phyloP scores from a whole-genome alignment of 208 protist species.

The Trypanosoma melophagium region DNA sequence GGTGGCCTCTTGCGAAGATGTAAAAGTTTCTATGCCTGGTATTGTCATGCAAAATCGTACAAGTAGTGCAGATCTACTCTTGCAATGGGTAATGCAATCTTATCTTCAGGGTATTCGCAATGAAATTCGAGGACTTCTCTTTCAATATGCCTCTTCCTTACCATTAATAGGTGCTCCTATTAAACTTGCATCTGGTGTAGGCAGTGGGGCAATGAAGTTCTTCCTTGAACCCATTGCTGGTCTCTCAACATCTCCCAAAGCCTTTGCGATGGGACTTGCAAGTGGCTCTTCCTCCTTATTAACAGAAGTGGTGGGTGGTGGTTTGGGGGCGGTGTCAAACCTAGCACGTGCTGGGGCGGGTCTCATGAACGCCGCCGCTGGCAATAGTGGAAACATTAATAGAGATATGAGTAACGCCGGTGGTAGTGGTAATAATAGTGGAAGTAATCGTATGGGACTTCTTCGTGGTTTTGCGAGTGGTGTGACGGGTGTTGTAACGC shows the following conservation, averaged over 20 bases:
- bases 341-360: constrained; percentile 73
- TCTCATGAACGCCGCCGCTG: constrained; percentile 56
- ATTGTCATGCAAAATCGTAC: constrained; percentile 59
- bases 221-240: constrained; percentile 82
- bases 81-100: constrained; percentile 69
- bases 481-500: constrained; percentile 78
- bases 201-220: constrained; percentile 75
- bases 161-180: constrained; percentile 83
- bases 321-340: constrained; percentile 81
- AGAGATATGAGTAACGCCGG: too few relatives aligned
- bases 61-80: constrained; percentile 56
- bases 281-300: constrained; percentile 68
- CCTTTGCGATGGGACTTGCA: constrained; percentile 75
- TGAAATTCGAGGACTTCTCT: constrained; percentile 66
- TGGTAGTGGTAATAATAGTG: too few relatives aligned
- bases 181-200: constrained; percentile 75
- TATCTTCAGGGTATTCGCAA: constrained; percentile 70
- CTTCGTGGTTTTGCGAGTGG: constrained; percentile 62
- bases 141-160: constrained; percentile 89
- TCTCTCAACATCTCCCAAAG: constrained; percentile 67
- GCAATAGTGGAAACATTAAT: constrained; percentile 25
- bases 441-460: constrained; percentile 41
- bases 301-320: constrained; percentile 65
- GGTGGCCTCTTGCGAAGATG: constrained; percentile 78
- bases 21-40: constrained; percentile 67